These are phyloP conservation scores for Ceratobasidium sp. DNA, from an alignment of 1,284 basidiomycete genomes.

Conservation along the genomic window DNA sequence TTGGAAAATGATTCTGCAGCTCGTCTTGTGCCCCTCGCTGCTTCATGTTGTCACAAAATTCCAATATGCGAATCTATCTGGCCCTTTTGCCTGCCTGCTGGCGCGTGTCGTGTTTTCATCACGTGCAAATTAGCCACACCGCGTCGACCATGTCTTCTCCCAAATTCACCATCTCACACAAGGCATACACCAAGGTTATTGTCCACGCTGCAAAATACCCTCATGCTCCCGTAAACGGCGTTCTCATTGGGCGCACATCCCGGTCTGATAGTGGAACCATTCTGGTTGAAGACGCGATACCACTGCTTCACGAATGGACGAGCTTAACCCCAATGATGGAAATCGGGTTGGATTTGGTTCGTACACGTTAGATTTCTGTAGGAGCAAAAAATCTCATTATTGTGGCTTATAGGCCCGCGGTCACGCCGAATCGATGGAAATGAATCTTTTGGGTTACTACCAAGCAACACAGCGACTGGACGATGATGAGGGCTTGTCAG, in stretches of 20 bases:
- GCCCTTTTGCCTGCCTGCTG: background rate
- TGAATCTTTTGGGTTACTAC: constrained; percentile 77
- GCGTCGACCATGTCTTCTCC: constrained; percentile 57
- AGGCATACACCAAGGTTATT: constrained; percentile 75
- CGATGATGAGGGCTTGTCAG: constrained; percentile 69
- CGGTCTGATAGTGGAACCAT: constrained; percentile 58
- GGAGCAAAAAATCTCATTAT: background rate
- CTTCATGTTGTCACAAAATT: background rate
- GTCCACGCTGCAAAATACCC: constrained; percentile 82
- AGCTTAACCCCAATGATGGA: constrained; percentile 84
- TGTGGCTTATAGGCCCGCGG: constrained; percentile 64
- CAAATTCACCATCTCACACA: constrained; percentile 65
- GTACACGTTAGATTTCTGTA: constrained; percentile 51
- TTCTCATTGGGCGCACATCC: constrained; percentile 67
- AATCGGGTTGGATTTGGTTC: constrained; percentile 78
- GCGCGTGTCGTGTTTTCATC: constrained; percentile 30
- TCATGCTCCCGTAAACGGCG: constrained; percentile 76
- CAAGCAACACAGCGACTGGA: constrained; percentile 74
- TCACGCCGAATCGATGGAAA: constrained; percentile 66
- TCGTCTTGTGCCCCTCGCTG: background rate
- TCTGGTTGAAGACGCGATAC: constrained; percentile 71
- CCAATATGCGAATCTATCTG: background rate
- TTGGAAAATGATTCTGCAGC: constrained; percentile 6
- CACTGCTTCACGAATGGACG: constrained; percentile 85
- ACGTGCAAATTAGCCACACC: constrained; percentile 29